These are phyloP conservation scores for Russula griseocarnosa DNA, from an alignment of 768 basidiomycete genomes.

Conservation along the genomic window DNA sequence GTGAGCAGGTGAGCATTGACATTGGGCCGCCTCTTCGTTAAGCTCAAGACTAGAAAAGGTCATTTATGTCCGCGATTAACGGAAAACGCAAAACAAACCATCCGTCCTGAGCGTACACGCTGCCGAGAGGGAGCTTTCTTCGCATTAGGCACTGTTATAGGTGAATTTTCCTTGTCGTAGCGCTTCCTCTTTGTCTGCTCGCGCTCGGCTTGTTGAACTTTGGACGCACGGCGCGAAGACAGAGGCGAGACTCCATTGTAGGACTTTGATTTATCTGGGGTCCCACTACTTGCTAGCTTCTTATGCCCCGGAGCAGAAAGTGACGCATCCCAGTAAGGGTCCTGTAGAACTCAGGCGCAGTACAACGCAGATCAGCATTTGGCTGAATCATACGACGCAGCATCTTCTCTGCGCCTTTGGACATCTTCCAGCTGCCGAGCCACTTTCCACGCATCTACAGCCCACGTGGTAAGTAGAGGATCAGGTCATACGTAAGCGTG, in stretches of 20 bases:
- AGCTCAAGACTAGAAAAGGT: slow-evolving; percentile 11
- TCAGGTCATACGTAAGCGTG: slow-evolving; percentile 13
- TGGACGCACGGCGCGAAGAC: slow-evolving; percentile 30
- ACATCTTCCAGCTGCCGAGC: slow-evolving; percentile 78
- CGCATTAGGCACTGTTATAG: background rate
- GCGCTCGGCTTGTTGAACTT: slow-evolving; percentile 26
- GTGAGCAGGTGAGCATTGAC: slow-evolving; percentile 13
- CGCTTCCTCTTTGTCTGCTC: slow-evolving; percentile 26
- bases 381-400: slow-evolving; percentile 76
- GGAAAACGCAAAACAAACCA: slow-evolving; percentile 4
- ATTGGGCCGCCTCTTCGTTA: slow-evolving; percentile 21
- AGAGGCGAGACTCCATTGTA: slow-evolving; percentile 38
- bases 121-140: slow-evolving; percentile 15
- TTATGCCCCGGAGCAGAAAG: slow-evolving; percentile 9
- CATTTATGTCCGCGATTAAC: background rate
- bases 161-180: slow-evolving; percentile 40
- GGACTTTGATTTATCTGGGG: slow-evolving; percentile 34
- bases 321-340: slow-evolving; percentile 57
- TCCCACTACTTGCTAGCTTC: slow-evolving; percentile 36
- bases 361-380: slow-evolving; percentile 77
- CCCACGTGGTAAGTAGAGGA: background rate
- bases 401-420: slow-evolving; percentile 58
- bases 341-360: slow-evolving; percentile 60
- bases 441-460: slow-evolving; percentile 71
- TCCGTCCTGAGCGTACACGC: slow-evolving; percentile 19